These are phyloP conservation scores for Candida pseudoglaebosa DNA, from an alignment of 805 yeast species.

Conservation along the genomic window DNA sequence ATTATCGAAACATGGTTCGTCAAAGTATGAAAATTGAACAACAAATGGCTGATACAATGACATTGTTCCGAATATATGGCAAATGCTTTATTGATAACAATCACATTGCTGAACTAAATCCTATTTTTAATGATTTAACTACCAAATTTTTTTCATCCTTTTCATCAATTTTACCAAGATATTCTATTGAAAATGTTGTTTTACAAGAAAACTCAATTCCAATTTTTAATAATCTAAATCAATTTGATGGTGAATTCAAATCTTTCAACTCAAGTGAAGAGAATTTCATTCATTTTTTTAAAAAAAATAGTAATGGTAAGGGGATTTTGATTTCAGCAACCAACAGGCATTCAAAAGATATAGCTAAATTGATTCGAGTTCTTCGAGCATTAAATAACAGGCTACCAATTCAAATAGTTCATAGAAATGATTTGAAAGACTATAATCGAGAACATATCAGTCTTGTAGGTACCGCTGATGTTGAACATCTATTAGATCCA, in stretches of 20 bases:
- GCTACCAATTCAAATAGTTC: constrained; percentile 31
- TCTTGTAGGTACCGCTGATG: constrained; percentile 15
- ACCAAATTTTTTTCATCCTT: constrained; percentile 26
- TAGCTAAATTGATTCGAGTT: constrained; percentile 21
- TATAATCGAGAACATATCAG: constrained; percentile 19
- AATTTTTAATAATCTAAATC: constrained; percentile 9
- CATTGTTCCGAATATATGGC: constrained; percentile 26
- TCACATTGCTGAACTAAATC: background rate
- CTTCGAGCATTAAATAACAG: constrained; percentile 29
- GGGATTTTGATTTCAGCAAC: constrained; percentile 32
- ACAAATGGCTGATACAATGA: constrained; percentile 29
- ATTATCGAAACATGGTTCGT: constrained; percentile 13
- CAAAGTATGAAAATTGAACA: constrained; percentile 17
- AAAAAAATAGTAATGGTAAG: constrained; percentile 24
- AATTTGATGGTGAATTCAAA: constrained; percentile 6
- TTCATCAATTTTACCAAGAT: constrained; percentile 17
- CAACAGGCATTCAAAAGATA: constrained; percentile 20
- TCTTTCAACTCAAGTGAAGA: constrained; percentile 11
- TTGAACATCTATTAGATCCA: constrained; percentile 15
- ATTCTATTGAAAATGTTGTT: constrained; percentile 2
- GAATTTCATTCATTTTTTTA: constrained; percentile 36
- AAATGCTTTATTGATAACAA: constrained; percentile 22
- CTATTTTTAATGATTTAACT: constrained; percentile 15
- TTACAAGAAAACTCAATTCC: constrained; percentile 10
- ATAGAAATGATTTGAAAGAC: constrained; percentile 20